Evolutionary conservation across 805 yeast species (phyloP).

Genomic region (Suhomyces vadensis): DNA sequence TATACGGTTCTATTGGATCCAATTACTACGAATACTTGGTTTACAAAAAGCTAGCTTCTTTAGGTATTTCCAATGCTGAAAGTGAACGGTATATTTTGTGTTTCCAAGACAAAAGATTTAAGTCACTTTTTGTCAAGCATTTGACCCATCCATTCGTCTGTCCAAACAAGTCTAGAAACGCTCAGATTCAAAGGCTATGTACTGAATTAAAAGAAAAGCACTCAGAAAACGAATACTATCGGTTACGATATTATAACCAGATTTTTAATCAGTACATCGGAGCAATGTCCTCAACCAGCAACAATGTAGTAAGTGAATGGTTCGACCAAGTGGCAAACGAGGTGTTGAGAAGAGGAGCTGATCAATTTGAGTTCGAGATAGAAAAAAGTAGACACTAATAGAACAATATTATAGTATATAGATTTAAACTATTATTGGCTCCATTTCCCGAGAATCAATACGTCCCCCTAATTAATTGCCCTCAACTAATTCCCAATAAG

Average conservation of each 20-base stretch:
- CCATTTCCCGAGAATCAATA: too few species aligned
- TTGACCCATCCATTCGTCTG: constrained; percentile 14
- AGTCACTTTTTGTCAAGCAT: constrained; percentile 12
- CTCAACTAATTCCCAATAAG: too few species aligned
- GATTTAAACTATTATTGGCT: too few species aligned
- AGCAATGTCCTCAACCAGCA: constrained; percentile 12
- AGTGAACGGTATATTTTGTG: not conserved
- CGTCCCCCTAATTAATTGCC: too few species aligned
- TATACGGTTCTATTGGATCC: constrained; percentile 17
- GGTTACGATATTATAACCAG: constrained; percentile 15
- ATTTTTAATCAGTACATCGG: constrained; percentile 24
- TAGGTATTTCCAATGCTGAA: not conserved
- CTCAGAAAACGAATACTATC: constrained; percentile 12
- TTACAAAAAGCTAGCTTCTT: constrained; percentile 7
- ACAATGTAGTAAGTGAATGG: constrained; percentile 16
- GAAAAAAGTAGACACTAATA: not conserved
- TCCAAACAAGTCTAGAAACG: not conserved
- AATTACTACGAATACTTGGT: constrained; percentile 16
- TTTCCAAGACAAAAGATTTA: constrained; percentile 15
- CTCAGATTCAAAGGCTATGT: constrained; percentile 6
- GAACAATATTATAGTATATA: too few species aligned
- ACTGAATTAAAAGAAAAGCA: constrained; percentile 3
- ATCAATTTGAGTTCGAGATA: not conserved
- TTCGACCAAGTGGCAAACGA: constrained; percentile 4
- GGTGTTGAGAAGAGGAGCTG: not conserved